phyloP scores from a whole-genome alignment of 2,329 filamentous ascomycete genomes.

The Triangularia setosa region DNA sequence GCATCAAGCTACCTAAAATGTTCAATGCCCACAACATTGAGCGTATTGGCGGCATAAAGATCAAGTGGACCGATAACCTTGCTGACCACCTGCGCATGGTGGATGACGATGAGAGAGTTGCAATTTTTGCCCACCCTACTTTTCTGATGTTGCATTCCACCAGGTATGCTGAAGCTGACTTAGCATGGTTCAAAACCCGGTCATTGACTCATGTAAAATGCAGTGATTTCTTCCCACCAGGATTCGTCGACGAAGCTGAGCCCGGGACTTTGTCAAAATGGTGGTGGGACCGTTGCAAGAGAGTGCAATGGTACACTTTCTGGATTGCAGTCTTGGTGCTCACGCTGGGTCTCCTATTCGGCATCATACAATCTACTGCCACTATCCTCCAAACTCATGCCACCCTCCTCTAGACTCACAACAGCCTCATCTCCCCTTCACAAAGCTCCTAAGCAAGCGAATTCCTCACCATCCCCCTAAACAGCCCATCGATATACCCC shows the following conservation, averaged over 20 bases:
- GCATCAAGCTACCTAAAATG: conserved; percentile 1
- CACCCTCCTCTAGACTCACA: not conserved
- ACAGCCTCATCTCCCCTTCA: not conserved
- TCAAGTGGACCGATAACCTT: conserved; percentile 7
- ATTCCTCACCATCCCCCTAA: conserved; percentile 38
- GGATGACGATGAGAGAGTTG: conserved; percentile 5
- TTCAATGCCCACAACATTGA: conserved; percentile 1
- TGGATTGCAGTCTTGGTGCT: conserved; percentile 34
- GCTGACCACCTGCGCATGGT: conserved; percentile 7
- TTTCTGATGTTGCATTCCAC: not conserved
- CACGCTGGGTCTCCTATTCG: conserved; percentile 40
- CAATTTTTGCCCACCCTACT: conserved; percentile 4
- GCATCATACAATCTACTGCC: conserved; percentile 37
- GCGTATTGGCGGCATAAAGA: not conserved
- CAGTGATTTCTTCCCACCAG: conserved; percentile 1
- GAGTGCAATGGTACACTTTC: conserved; percentile 44
- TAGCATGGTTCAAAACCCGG: too few relatives aligned
- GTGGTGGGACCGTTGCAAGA: conserved; percentile 41
- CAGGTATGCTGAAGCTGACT: not conserved
- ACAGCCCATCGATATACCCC: conserved; percentile 39
- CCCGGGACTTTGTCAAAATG: conserved; percentile 36
- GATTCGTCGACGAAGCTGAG: conserved; percentile 32
- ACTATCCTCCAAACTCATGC: not conserved
- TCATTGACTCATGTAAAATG: not conserved
- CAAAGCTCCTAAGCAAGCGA: conserved; percentile 6